Evolutionary conservation across 441 rosid genomes (phyloP).

Genomic region (Adansonia gregorii): DNA sequence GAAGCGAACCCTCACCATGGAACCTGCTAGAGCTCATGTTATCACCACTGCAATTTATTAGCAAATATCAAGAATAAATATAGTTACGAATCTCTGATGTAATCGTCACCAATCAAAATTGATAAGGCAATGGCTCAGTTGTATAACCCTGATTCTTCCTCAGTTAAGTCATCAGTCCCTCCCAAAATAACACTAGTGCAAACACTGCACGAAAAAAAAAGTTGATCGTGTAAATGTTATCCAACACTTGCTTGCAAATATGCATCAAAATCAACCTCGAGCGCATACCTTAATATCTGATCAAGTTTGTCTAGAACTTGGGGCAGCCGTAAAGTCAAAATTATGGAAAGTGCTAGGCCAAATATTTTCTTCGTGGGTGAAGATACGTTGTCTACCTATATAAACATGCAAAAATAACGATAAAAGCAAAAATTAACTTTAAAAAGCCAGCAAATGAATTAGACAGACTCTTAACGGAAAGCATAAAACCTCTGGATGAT

Average conservation of each 20-base stretch:
- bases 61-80: constrained; percentile 4
- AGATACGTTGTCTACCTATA: constrained; percentile 82
- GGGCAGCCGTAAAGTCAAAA: constrained; percentile 86
- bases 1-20: constrained; percentile 61
- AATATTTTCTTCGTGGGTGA: constrained; percentile 71
- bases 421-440: constrained; percentile 13
- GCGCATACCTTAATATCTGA: constrained; percentile 77
- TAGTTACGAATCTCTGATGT: neutral
- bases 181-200: constrained; percentile 90
- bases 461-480: neutral
- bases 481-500: constrained; percentile 8
- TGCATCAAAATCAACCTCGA: constrained; percentile 21
- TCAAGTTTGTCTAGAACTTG: constrained; percentile 94
- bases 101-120: neutral
- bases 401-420: constrained; percentile 27
- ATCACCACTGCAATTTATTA: constrained; percentile 58
- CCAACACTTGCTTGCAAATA: neutral
- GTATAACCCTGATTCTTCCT: constrained; percentile 82
- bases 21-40: constrained; percentile 64
- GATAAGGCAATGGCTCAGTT: neutral
- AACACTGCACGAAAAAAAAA: constrained; percentile 43
- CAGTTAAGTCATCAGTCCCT: constrained; percentile 69
- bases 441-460: neutral
- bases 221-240: constrained; percentile 24
- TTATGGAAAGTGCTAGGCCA: constrained; percentile 88